phyloP scores from a whole-genome alignment of 495 filamentous ascomycete species.

The Chaetomium tenue region DNA sequence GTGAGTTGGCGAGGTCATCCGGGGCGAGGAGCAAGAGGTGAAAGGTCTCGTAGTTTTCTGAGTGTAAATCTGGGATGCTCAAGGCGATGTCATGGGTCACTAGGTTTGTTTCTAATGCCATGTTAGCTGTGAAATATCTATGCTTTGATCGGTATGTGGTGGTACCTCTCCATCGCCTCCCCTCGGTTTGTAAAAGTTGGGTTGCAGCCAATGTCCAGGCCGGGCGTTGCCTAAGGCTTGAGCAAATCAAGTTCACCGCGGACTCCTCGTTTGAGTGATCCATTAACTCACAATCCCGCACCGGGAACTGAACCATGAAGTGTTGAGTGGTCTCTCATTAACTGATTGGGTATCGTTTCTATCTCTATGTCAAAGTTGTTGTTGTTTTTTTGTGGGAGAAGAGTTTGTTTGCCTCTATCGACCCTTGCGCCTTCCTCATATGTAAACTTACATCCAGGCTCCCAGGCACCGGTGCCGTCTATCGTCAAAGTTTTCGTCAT shows the following conservation, averaged over 20 bases:
- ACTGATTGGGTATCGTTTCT: slow-evolving; percentile 18
- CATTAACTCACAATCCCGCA: too few relatives aligned
- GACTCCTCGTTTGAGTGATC: not conserved
- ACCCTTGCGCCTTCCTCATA: slow-evolving; percentile 18
- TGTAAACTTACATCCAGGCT: slow-evolving; percentile 4
- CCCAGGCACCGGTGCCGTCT: not conserved
- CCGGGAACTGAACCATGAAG: not conserved
- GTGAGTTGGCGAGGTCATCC: slow-evolving; percentile 38
- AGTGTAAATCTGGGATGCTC: slow-evolving; percentile 29
- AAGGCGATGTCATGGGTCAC: slow-evolving; percentile 57
- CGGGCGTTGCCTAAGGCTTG: slow-evolving; percentile 52
- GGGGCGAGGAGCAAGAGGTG: slow-evolving; percentile 56
- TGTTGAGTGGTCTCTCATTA: slow-evolving; percentile 2
- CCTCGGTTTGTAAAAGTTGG: slow-evolving; percentile 40
- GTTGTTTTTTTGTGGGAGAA: slow-evolving; percentile 10
- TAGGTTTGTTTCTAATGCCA: slow-evolving; percentile 47
- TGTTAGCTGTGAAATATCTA: not conserved
- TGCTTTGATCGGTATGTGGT: not conserved
- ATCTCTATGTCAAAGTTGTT: not conserved
- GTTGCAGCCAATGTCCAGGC: slow-evolving; percentile 51
- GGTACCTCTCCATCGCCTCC: slow-evolving; percentile 50
- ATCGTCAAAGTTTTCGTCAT: not conserved
- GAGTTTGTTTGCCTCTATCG: not conserved
- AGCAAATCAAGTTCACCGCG: slow-evolving; percentile 49
- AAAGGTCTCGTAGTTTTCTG: slow-evolving; percentile 31